Base-by-base conservation (phyloP, 768 basidiomycete species). In the Rickenella mellea region DNA sequence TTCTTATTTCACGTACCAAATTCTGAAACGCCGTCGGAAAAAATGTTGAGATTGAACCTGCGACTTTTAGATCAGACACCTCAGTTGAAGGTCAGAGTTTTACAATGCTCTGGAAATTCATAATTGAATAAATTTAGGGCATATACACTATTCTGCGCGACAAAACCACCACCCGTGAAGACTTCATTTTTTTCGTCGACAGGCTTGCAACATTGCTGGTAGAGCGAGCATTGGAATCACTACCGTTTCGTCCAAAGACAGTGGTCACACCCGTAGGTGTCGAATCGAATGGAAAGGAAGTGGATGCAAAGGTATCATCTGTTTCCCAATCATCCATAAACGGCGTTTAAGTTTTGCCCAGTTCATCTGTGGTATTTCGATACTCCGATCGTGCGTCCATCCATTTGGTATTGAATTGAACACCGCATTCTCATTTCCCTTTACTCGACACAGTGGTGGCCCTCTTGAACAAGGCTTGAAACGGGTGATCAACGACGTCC, bases 121-220 rank as follows among this genome's bases (percentile, higher is more conserved):
- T 27, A 20, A 27, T 14, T 47, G 22, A 36, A 21, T 6, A 38
- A 5, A 10, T 32, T 6, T 48, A 94, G 89, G 92, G 91, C 0
- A 92, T 97, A 5, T 83, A 83, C 56, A 97, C 94, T 0, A 80
- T 86, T 20, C 55, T 99, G 17, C 74, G 94, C 6, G 81, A 90
- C 51, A 66, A 64, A 42, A 70, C 63, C n/a, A 82, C 86, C 0
- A 64, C 64, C 10, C 69, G 80, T 14, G 85, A 86, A 51, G 91
- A 97, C 55, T 98, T 97, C 54, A 80, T 97, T 28, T 94, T 96
- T 67, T 91, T 90, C 55, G 77, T 78, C 0, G 91, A 96, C 56
- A 74, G 94, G 14, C 65, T 98, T 2, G 77, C 93, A 0, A 91
- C 88, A 0, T 61, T 89, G 15, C 62, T 98, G 19, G 77, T 87